Evolutionary conservation across 108 stramenopile species (phyloP).

Genomic region (Chaetoceros muelleri): DNA sequence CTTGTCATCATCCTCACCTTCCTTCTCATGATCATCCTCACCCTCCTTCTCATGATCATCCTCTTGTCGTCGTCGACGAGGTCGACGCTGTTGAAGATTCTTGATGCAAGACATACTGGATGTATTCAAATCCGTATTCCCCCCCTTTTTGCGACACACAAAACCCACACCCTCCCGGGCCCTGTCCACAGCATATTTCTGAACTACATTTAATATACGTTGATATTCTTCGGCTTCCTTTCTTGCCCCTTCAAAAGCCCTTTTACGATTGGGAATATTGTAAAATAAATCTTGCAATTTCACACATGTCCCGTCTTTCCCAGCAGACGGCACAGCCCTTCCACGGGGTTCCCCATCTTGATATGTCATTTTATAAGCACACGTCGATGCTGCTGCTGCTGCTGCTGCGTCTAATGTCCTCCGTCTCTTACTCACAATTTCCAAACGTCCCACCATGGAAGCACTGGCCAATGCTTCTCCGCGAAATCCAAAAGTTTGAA

Average conservation of each 20-base stretch:
- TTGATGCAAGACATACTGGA: slow-evolving; percentile 35
- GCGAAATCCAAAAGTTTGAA: slow-evolving; percentile 95
- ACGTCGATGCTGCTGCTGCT: slow-evolving; percentile 14
- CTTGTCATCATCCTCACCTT: slow-evolving; percentile 1
- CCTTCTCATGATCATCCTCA: slow-evolving; percentile 1
- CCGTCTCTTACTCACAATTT: slow-evolving; percentile 17
- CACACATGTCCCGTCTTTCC: slow-evolving; percentile 83
- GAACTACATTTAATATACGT: slow-evolving; percentile 66
- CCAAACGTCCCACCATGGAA: slow-evolving; percentile 51
- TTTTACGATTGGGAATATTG: slow-evolving; percentile 84
- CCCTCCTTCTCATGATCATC: slow-evolving; percentile 3
- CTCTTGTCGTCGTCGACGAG: slow-evolving; percentile 3
- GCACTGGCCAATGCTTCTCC: slow-evolving; percentile 90
- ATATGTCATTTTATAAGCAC: slow-evolving; percentile 73
- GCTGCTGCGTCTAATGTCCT: slow-evolving; percentile 1
- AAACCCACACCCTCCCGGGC: slow-evolving; percentile 74
- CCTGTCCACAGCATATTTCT: slow-evolving; percentile 86
- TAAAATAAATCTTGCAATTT: slow-evolving; percentile 94
- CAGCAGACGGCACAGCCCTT: slow-evolving; percentile 76
- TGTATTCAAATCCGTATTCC: slow-evolving; percentile 52
- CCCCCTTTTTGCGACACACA: slow-evolving; percentile 47
- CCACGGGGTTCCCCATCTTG: slow-evolving; percentile 52
- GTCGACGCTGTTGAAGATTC: slow-evolving; percentile 20
- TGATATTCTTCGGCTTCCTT: slow-evolving; percentile 82
- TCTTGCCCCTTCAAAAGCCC: slow-evolving; percentile 42